phyloP scores from a whole-genome alignment of 805 yeast genomes.

The Komagataella pastoris region DNA sequence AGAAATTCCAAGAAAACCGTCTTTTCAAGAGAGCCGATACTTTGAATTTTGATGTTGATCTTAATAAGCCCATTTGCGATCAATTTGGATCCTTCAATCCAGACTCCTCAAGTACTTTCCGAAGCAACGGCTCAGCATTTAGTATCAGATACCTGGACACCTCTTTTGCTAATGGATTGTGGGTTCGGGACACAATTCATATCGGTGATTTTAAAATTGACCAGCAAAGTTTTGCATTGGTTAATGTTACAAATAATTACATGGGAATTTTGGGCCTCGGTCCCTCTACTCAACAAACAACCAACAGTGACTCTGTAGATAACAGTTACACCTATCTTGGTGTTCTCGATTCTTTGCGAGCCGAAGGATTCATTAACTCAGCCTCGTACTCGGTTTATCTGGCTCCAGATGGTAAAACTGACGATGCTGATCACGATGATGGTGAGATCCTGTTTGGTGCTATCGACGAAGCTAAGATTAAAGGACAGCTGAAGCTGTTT shows the following conservation, averaged over 20 bases:
- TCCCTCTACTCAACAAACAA: constrained; percentile 52
- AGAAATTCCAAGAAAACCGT: neutral
- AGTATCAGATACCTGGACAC: constrained; percentile 33
- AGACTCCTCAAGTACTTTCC: constrained; percentile 22
- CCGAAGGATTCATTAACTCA: constrained; percentile 40
- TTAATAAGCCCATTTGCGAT: constrained; percentile 17
- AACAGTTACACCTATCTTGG: constrained; percentile 38
- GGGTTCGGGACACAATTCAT: constrained; percentile 51
- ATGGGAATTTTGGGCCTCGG: constrained; percentile 72
- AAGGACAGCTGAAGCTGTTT: neutral
- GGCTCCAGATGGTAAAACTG: constrained; percentile 19
- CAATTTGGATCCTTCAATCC: constrained; percentile 35
- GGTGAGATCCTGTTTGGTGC: constrained; percentile 64
- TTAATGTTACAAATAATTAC: constrained; percentile 46
- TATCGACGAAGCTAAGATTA: constrained; percentile 40
- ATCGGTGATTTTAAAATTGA: constrained; percentile 35
- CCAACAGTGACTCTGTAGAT: constrained; percentile 12
- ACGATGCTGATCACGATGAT: constrained; percentile 8
- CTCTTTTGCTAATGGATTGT: constrained; percentile 32
- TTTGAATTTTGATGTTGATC: neutral
- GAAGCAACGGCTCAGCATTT: constrained; percentile 25
- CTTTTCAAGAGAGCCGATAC: neutral
- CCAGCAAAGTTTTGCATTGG: constrained; percentile 61
- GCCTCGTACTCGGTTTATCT: constrained; percentile 52
- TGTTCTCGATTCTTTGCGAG: constrained; percentile 47